Base-by-base conservation (phyloP, 1,139 yeast species). In the Pichia sp. region DNA sequence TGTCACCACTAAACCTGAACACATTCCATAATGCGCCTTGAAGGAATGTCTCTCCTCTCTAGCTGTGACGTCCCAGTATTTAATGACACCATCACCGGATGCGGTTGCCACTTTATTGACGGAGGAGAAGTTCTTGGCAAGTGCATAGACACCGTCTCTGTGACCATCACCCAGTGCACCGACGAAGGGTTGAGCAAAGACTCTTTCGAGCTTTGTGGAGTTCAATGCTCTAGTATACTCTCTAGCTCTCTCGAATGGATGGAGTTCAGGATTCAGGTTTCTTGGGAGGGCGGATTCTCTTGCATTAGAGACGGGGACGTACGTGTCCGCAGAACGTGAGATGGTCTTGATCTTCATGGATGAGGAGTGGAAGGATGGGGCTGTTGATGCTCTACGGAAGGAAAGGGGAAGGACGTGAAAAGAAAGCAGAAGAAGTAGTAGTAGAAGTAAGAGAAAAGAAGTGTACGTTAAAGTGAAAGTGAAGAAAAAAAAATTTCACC, bases 121-220 rank as follows among this genome's bases (percentile, higher is more conserved):
- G 27, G 74, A 66, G 35, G 72, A 63, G 52, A 77, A 77, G 59
- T 88, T 83, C 57, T 81, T 82, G 11, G 96, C 94, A 35, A 93
- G 72, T 22, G 79, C 67, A 59, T 91, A 91, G n/a, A 93, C 86
- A 35, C 97, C 97, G 56, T 93, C 98, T 40, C 93, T 66, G 54
- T 93, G 98, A 11, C 98, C 98, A 48, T 77, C 74, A 3, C 99
- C 98, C 25, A 93, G 64, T 56, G 93, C 97, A 1, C 96, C 96
- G 15, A 93, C 70, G 59, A 93, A 91, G 6, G 99, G 99, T 55
- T 88, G 88, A 0, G 99, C 98, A 71, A 93, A 91, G 85, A 91
- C 82, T 49, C 96, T 69, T 55, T 88, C 97, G 63, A 93, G 62
- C 58, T 93, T 93, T 14, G 97, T 88, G 19, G 98, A 97, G 41